These are phyloP conservation scores for Zopfochytrium polystomum DNA, from an alignment of 371 early-diverging fungal species.

Conservation along the genomic window DNA sequence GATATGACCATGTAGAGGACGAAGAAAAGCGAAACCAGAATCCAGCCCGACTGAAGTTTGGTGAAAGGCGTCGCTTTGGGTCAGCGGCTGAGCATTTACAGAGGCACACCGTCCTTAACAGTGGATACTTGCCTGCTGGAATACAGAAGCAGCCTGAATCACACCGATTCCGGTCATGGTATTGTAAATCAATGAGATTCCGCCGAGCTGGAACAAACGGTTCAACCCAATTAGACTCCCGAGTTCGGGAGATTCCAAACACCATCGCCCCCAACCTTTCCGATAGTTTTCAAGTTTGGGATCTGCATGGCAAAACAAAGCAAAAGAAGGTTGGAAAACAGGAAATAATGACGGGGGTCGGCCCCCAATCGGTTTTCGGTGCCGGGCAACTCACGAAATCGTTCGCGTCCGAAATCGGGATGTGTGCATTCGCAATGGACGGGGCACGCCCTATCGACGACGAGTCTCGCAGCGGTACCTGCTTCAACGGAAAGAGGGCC, in stretches of 20 bases:
- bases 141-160: constrained; percentile 18
- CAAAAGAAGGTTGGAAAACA: no score
- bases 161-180: constrained; percentile 47
- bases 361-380: no score
- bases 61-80: constrained; percentile 1
- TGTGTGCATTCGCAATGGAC: no score
- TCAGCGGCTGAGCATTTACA: constrained; percentile 20
- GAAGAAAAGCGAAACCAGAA: constrained; percentile 36
- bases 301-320: constrained; percentile 6
- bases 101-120: neutral
- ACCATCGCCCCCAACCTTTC: constrained; percentile 11
- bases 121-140: constrained; percentile 16
- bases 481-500: no score
- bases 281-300: constrained; percentile 9
- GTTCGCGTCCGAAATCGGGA: no score
- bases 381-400: no score
- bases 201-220: constrained; percentile 23
- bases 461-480: no score
- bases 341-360: no score
- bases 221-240: neutral
- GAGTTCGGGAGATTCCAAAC: neutral
- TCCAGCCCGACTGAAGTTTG: constrained; percentile 35
- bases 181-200: constrained; percentile 46
- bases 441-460: no score
- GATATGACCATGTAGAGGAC: constrained; percentile 37